Evolutionary conservation across 352 stramenopile genomes (phyloP), one percentile per base, ranked within the genome.

Genomic region (Globisporangium takayamanum): DNA sequence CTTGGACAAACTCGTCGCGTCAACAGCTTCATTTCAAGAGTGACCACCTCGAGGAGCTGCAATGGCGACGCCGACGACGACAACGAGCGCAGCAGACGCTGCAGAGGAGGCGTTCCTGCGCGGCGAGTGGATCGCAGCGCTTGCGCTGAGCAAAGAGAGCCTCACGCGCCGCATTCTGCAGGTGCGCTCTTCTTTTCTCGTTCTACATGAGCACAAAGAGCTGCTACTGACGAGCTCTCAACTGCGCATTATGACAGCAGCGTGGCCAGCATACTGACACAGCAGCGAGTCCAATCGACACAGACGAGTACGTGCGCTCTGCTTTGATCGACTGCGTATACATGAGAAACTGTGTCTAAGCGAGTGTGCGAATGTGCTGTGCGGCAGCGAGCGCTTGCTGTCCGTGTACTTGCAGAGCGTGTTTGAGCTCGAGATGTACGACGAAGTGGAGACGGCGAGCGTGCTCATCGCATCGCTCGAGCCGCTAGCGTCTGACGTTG

Each of bases 371-470:
- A 22, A 22, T 22, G n/a, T 20, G 8, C n/a, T 48, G 54, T 11
- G 7, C 48, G 12, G 49, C 51, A 89, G 80, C 42, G 77, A 88
- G 54, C 73, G 75, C 7, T 52, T 88, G 41, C 47, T 88, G 53
- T 80, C 76, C 0, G 71, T 90, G 54, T 90, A 90, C 65, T 60
- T 88, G 48, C 80, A 87, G 53, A 64, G 68, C 10, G 57, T 88
- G 11, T 90, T 88, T 37, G 80, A 90, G 49, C 50, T 90, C 59
- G 73, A 74, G 16, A 46, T 73, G 47, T 59, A 82, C 42, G 74
- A 77, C 22, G 78, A 90, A 60, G 66, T 87, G 47, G 74, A 86
- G 39, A 83, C 67, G 1, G 74, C 73, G 6, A 46, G 51, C 6
- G 66, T 67, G 16, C 67, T 90, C 28, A 54, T 72, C 30, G 57